A percentile compares a stretch with the other conserved stretches of the same genome.
These are phyloP conservation scores for Cadophora sp. DNA, from an alignment of 2,329 filamentous ascomycete species.

Conservation along the genomic window DNA sequence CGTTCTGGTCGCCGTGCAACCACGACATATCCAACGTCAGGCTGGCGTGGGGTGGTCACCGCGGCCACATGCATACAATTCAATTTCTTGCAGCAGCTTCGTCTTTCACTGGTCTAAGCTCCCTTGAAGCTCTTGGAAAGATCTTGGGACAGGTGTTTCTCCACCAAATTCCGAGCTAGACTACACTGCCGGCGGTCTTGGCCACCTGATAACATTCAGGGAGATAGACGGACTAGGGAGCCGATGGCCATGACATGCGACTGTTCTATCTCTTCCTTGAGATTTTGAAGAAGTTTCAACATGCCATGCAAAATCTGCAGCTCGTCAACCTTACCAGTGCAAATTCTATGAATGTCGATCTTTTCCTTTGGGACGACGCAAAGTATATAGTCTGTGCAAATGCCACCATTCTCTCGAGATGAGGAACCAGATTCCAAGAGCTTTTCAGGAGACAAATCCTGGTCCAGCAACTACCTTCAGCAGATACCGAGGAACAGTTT, in stretches of 20 bases:
- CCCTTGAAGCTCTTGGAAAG: not conserved
- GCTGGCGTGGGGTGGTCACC: not conserved
- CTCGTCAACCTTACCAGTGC: not conserved
- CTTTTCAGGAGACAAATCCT: not conserved
- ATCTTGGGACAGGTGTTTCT: constrained; percentile 4
- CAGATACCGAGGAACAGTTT: constrained; percentile 5
- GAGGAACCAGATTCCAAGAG: constrained; percentile 20
- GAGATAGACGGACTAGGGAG: constrained; percentile 4
- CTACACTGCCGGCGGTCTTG: not conserved
- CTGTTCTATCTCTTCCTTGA: not conserved
- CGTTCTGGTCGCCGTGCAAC: not conserved
- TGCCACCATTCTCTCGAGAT: constrained; percentile 14
- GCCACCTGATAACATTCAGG: constrained; percentile 1
- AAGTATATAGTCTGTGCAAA: constrained; percentile 12
- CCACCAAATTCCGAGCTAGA: not conserved
- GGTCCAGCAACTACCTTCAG: not conserved
- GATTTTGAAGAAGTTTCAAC: not conserved
- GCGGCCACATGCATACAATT: not conserved
- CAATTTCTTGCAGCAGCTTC: not conserved
- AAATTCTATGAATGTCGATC: not conserved
- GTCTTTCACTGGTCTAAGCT: constrained; percentile 4
- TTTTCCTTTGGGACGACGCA: not conserved
- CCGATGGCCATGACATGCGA: not conserved
- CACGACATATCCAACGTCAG: not conserved
- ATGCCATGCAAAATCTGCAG: constrained; percentile 6